phyloP scores from a whole-genome alignment of 345 rosid genomes.

The Moringa oleifera region DNA sequence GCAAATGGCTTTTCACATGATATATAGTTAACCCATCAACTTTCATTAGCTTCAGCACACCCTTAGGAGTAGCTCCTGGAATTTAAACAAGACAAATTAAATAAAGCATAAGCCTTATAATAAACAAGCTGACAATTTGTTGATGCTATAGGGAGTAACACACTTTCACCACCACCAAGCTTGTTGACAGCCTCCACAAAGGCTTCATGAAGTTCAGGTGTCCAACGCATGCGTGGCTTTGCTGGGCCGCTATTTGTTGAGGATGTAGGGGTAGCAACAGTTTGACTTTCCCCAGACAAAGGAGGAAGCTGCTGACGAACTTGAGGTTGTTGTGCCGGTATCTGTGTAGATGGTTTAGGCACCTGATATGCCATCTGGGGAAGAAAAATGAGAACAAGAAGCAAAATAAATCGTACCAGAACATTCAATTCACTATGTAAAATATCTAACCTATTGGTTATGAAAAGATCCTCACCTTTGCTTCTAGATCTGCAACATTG shows the following conservation, averaged over 20 bases:
- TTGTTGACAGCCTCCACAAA: constrained; percentile 90
- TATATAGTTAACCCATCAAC: constrained; percentile 86
- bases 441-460: constrained; percentile 7
- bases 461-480: constrained; percentile 44
- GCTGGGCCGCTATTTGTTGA: constrained; percentile 34
- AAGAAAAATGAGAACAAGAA: constrained; percentile 25
- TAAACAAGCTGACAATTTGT: not conserved
- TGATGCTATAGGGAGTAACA: constrained; percentile 16
- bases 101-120: not conserved
- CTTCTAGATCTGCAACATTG: constrained; percentile 37
- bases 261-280: constrained; percentile 41
- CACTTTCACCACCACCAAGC: constrained; percentile 94
- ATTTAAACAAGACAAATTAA: constrained; percentile 5
- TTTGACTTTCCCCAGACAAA: constrained; percentile 44
- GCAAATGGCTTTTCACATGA: constrained; percentile 98
- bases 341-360: constrained; percentile 27
- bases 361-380: constrained; percentile 55
- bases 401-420: constrained; percentile 10
- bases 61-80: constrained; percentile 96
- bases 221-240: constrained; percentile 95
- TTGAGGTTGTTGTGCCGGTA: constrained; percentile 37
- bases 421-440: constrained; percentile 3
- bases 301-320: constrained; percentile 43
- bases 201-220: constrained; percentile 94
- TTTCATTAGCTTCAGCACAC: constrained; percentile 82